Percentiles rank a stretch among this genome's conserved stretches.
Evolutionary conservation across 2,329 filamentous ascomycete genomes (phyloP).

Genomic region (Claviceps africana): DNA sequence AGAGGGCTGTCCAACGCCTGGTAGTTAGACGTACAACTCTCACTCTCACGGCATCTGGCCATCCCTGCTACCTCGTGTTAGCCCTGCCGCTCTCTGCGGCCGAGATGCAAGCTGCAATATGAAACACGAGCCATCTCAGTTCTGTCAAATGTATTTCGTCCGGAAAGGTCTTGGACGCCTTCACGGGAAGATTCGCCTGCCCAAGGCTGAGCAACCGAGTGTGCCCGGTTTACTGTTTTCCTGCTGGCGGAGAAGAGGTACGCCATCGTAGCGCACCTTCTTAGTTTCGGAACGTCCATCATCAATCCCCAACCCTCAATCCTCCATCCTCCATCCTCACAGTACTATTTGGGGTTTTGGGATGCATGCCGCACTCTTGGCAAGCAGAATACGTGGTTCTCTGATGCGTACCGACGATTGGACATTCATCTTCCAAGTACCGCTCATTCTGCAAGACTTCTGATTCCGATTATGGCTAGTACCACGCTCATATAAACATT

Average conservation of each 20-base stretch:
- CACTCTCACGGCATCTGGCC: background rate
- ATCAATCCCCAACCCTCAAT: too few relatives aligned
- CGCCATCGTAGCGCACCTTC: background rate
- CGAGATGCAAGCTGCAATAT: constrained; percentile 3
- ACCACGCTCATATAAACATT: background rate
- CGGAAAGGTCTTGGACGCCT: background rate
- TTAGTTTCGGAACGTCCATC: background rate
- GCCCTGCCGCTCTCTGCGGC: constrained; percentile 4
- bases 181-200: background rate
- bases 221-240: too few relatives aligned
- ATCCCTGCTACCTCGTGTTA: constrained; percentile 7
- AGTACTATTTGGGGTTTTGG: too few relatives aligned
- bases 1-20: background rate
- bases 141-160: background rate
- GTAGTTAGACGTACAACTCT: background rate
- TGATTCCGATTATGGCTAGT: background rate
- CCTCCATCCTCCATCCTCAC: background rate
- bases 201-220: background rate
- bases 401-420: background rate
- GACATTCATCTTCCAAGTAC: background rate
- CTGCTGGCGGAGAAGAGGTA: background rate
- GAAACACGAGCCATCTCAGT: constrained; percentile 1
- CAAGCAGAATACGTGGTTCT: background rate
- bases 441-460: background rate
- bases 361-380: background rate